These are phyloP conservation scores for Wolfiporia cocos DNA, from an alignment of 1,284 basidiomycete species.

Conservation along the genomic window DNA sequence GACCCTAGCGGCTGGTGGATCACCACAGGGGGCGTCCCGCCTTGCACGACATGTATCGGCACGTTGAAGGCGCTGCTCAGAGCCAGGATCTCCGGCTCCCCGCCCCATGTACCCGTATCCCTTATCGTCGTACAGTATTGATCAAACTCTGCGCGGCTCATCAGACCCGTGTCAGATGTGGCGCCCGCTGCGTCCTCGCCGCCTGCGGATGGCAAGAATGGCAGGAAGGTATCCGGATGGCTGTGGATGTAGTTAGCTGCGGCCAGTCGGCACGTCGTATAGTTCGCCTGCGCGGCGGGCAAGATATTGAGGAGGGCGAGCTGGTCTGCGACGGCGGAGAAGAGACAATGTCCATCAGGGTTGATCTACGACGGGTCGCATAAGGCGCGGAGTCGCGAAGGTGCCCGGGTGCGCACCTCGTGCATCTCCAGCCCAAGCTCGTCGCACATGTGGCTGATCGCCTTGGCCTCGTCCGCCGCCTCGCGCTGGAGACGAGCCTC, in stretches of 20 bases:
- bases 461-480: slow-evolving; percentile 66
- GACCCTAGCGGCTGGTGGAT: slow-evolving; percentile 59
- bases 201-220: slow-evolving; percentile 79
- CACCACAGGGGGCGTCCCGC: slow-evolving; percentile 76
- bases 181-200: slow-evolving; percentile 77
- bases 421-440: slow-evolving; percentile 62
- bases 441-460: slow-evolving; percentile 64
- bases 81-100: slow-evolving; percentile 95
- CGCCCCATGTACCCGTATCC: slow-evolving; percentile 90
- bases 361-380: slow-evolving; percentile 55
- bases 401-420: slow-evolving; percentile 47
- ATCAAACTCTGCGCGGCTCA: slow-evolving; percentile 65
- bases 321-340: slow-evolving; percentile 90
- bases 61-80: slow-evolving; percentile 79
- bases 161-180: slow-evolving; percentile 58
- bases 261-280: slow-evolving; percentile 55
- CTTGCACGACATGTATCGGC: slow-evolving; percentile 91
- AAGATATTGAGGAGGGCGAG: slow-evolving; percentile 60
- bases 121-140: slow-evolving; percentile 80
- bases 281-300: slow-evolving; percentile 49
- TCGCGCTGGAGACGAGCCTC: slow-evolving; percentile 67
- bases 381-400: background rate
- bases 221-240: slow-evolving; percentile 90
- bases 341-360: slow-evolving; percentile 95
- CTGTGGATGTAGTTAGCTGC: slow-evolving; percentile 82